A percentile compares a stretch with the other conserved stretches of the same genome.
phyloP scores from a whole-genome alignment of 805 yeast genomes.

The Candida maris region DNA sequence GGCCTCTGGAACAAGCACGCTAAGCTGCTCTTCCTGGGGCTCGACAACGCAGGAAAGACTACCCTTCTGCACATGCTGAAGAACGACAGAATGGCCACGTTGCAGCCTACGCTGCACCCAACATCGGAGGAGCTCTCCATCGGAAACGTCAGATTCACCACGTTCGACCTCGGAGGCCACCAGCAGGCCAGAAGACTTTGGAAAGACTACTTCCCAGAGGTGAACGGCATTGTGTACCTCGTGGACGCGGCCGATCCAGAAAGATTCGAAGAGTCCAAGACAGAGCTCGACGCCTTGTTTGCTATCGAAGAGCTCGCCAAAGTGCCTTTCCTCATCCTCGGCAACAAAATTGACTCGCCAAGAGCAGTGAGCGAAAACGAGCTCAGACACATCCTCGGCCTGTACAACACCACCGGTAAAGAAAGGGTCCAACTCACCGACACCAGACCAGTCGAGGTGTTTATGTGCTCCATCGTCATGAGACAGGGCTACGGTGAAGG shows the following conservation, averaged over 20 bases:
- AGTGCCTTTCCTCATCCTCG: conserved; percentile 91
- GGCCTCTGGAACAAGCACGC: conserved; percentile 95
- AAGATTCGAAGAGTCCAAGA: conserved; percentile 91
- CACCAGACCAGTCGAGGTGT: conserved; percentile 90
- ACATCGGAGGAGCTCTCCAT: conserved; percentile 97
- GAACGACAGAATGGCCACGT: conserved; percentile 95
- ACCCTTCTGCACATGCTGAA: conserved; percentile 79
- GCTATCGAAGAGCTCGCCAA: conserved; percentile 84
- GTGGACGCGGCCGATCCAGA: conserved; percentile 97
- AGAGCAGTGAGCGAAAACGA: conserved; percentile 94
- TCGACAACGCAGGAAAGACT: conserved; percentile 98
- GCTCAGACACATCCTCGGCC: conserved; percentile 83
- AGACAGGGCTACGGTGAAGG: conserved; percentile 99
- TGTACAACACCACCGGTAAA: conserved; percentile 88
- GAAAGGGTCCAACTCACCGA: conserved; percentile 64
- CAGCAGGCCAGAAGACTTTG: conserved; percentile 98
- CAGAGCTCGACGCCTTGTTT: conserved; percentile 89
- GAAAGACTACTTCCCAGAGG: conserved; percentile 99
- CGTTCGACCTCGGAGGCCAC: conserved; percentile 98
- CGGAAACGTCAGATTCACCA: conserved; percentile 94
- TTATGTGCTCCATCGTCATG: conserved; percentile 97
- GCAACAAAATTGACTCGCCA: conserved; percentile 94
- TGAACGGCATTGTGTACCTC: conserved; percentile 91
- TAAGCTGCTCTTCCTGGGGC: conserved; percentile 89
- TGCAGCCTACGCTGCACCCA: conserved; percentile 98